Conservation (phyloP, 345 rosid genomes). For the Eucalyptus camaldulensis region DNA sequence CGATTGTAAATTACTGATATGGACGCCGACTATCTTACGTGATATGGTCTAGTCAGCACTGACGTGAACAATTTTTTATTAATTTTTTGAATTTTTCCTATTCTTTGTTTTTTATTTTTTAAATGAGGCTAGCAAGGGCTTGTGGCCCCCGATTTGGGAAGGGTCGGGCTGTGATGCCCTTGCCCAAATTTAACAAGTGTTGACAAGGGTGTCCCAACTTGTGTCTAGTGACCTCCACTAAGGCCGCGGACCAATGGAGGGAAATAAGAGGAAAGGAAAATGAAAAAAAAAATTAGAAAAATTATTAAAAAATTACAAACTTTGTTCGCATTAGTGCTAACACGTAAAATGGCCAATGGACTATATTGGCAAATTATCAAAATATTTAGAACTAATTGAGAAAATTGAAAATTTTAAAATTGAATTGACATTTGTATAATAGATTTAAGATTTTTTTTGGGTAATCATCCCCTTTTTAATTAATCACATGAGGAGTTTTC, state of each 20-base stretch:
- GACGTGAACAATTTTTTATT: neutral
- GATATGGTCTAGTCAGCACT: accelerated
- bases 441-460: neutral
- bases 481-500: neutral
- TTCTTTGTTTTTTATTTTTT: no score
- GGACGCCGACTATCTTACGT: accelerated
- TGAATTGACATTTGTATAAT: no score
- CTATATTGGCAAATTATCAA: neutral
- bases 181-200: neutral
- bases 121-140: neutral
- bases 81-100: neutral
- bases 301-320: neutral
- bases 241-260: accelerated
- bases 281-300: accelerated
- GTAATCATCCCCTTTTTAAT: neutral
- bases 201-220: neutral
- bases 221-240: neutral
- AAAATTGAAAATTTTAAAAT: no score
- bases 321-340: accelerated
- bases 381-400: neutral
- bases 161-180: neutral
- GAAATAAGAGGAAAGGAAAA: no score
- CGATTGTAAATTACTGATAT: accelerated
- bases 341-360: neutral
- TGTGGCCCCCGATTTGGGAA: neutral